Evolutionary conservation across 805 yeast species (phyloP).

Genomic region (Pichia manshurica): DNA sequence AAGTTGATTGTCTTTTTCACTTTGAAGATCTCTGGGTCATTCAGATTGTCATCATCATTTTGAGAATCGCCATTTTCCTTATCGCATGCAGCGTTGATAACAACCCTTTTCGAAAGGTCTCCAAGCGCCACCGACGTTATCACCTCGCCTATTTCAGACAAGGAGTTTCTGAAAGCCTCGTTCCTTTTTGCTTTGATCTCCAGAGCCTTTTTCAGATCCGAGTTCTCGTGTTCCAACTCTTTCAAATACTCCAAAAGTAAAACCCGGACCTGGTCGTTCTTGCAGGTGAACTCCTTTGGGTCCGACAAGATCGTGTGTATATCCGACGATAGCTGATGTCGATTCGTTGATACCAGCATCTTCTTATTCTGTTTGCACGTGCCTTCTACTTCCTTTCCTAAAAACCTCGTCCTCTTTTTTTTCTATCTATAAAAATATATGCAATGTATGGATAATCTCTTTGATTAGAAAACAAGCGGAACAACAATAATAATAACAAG

Average conservation of each 20-base stretch:
- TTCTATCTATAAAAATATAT: too few relatives aligned
- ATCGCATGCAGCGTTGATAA: constrained; percentile 37
- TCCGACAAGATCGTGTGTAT: constrained; percentile 15
- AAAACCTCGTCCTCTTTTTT: too few relatives aligned
- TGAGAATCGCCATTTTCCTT: not conserved
- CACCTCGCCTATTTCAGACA: constrained; percentile 77
- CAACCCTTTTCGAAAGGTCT: constrained; percentile 75
- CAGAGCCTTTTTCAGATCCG: constrained; percentile 15
- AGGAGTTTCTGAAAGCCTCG: constrained; percentile 63
- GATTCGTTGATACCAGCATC: not conserved
- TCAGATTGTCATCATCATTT: constrained; percentile 42
- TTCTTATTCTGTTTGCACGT: too few relatives aligned
- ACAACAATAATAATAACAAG: too few relatives aligned
- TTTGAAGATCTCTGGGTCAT: constrained; percentile 70
- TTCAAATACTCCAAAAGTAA: constrained; percentile 14
- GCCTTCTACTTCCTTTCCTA: not conserved
- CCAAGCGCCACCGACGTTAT: constrained; percentile 88
- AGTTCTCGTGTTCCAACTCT: constrained; percentile 17
- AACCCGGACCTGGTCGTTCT: constrained; percentile 20
- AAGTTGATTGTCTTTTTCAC: constrained; percentile 78
- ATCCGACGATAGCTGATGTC: not conserved
- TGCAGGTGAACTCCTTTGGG: constrained; percentile 18
- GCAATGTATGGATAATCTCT: too few relatives aligned
- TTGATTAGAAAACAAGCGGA: too few relatives aligned
- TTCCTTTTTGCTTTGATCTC: constrained; percentile 40